Base-by-base conservation (phyloP, 2,329 filamentous ascomycete species). In the Akanthomyces dipterigenus region DNA sequence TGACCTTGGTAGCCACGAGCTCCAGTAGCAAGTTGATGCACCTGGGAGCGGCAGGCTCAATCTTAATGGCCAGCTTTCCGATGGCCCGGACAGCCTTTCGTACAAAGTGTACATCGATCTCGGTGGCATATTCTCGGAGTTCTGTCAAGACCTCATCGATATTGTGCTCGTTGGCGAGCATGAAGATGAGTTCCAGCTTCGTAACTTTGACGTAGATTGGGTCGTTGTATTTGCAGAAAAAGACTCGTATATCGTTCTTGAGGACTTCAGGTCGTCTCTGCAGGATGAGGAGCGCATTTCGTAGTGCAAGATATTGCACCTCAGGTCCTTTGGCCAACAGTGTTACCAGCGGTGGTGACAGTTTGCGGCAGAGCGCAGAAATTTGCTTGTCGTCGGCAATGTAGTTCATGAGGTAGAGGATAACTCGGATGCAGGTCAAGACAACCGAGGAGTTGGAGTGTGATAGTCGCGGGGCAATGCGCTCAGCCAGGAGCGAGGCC, bases 171-270 rank as follows among this genome's bases (percentile, higher is more conserved):
- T 86, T 96, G 8, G 95, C 95, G 63, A 99, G 83, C 95, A 98
- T 99, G 76, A 99, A 99, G 67, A 99, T 98, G 68, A 99, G 84
- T 76, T 99, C 95, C 55, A 99, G 82, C 76, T 99, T 99, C 18
- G 95, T 99, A 56, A 99, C 95, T 76, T 99, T 99, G 77, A 99
- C 95, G 73, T 98, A 99, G 65, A 99, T 99, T 0, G 95, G 95
- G 71, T 99, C 95, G 73, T 99, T 99, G 77, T 99, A 99, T 81
- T 99, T 99, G 86, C 95, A 99, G 77, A 99, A 99, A 78, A 99
- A 99, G 36, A 99, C 95, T 51, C 95, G 87, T 64, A 99, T 98
- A 74, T 99, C 95, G 75, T 97, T 98, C 65, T 92, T 86, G 59
- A 99, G 77, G 9, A 99, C 93, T 70, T 98, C 95, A 0, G 95